These are phyloP conservation scores for Zygnema cylindricum DNA, from an alignment of 139 green algal species.

Conservation along the genomic window DNA sequence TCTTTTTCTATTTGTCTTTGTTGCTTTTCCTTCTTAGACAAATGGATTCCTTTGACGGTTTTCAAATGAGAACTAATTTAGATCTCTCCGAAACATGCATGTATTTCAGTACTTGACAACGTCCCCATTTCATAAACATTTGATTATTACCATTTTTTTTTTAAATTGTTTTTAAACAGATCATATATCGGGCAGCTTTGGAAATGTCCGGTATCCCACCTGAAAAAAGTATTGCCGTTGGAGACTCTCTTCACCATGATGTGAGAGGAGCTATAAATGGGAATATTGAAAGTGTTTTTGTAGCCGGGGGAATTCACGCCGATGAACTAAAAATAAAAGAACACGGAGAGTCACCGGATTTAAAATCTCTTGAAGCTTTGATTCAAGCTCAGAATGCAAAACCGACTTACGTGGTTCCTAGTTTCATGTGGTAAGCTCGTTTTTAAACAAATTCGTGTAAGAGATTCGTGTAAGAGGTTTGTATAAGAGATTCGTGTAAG, in stretches of 20 bases:
- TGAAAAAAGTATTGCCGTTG: slow-evolving; percentile 14
- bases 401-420: slow-evolving; percentile 34
- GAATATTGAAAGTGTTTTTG: slow-evolving; percentile 54
- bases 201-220: slow-evolving; percentile 35
- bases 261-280: slow-evolving; percentile 24
- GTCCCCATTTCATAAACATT: too few relatives aligned
- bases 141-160: not conserved
- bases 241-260: slow-evolving; percentile 58
- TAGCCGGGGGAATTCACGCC: slow-evolving; percentile 50
- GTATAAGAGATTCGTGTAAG: too few relatives aligned
- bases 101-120: too few relatives aligned
- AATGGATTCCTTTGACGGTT: too few relatives aligned
- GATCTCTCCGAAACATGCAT: too few relatives aligned
- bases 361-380: not conserved
- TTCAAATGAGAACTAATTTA: too few relatives aligned
- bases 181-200: slow-evolving; percentile 41
- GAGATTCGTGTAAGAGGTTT: too few relatives aligned
- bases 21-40: too few relatives aligned
- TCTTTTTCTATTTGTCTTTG: too few relatives aligned
- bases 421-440: slow-evolving; percentile 54
- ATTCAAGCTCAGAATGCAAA: slow-evolving; percentile 8
- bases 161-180: slow-evolving; percentile 19
- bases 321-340: slow-evolving; percentile 24
- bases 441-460: too few relatives aligned
- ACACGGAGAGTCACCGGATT: not conserved